These are phyloP conservation scores for Botryotinia narcissicola DNA, from an alignment of 2,329 filamentous ascomycete species.

Conservation along the genomic window DNA sequence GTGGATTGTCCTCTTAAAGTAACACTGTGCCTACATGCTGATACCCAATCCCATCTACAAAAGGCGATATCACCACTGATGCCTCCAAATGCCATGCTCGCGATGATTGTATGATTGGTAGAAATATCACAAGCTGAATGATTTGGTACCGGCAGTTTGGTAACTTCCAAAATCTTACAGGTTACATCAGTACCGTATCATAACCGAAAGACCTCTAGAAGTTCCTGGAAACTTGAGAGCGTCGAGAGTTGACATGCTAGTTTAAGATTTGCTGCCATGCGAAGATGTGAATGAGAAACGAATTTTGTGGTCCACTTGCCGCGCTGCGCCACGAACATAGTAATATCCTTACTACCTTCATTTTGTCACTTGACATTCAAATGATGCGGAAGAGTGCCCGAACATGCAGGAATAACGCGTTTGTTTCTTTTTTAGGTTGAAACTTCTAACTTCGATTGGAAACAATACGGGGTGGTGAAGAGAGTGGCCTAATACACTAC, in stretches of 20 bases:
- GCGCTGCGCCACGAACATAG: slow-evolving; percentile 12
- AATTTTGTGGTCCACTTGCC: slow-evolving; percentile 11
- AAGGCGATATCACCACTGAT: not conserved
- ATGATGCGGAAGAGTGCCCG: slow-evolving; percentile 11
- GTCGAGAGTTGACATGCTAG: slow-evolving; percentile 9
- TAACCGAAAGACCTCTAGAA: slow-evolving; percentile 9
- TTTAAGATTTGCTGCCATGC: slow-evolving; percentile 10
- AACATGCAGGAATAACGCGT: slow-evolving; percentile 5
- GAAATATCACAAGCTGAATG: slow-evolving; percentile 16
- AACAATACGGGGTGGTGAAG: slow-evolving; percentile 8
- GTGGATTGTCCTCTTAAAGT: slow-evolving; percentile 1
- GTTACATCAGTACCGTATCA: slow-evolving; percentile 5
- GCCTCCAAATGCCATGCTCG: not conserved
- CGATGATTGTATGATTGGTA: not conserved
- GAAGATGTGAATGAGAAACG: slow-evolving; percentile 6
- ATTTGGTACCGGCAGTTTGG: slow-evolving; percentile 19
- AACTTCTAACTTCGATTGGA: slow-evolving; percentile 15
- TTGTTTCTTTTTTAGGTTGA: slow-evolving; percentile 9
- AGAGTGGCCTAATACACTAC: slow-evolving; percentile 1
- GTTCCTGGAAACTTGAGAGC: slow-evolving; percentile 7
- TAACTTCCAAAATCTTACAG: slow-evolving; percentile 8
- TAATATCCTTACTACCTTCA: slow-evolving; percentile 8
- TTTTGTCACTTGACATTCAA: slow-evolving; percentile 21
- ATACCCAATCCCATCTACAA: slow-evolving; percentile 10
- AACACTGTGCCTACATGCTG: not conserved